phyloP scores from a whole-genome alignment of 1,284 basidiomycete species.

The Porphyrellus sp. region DNA sequence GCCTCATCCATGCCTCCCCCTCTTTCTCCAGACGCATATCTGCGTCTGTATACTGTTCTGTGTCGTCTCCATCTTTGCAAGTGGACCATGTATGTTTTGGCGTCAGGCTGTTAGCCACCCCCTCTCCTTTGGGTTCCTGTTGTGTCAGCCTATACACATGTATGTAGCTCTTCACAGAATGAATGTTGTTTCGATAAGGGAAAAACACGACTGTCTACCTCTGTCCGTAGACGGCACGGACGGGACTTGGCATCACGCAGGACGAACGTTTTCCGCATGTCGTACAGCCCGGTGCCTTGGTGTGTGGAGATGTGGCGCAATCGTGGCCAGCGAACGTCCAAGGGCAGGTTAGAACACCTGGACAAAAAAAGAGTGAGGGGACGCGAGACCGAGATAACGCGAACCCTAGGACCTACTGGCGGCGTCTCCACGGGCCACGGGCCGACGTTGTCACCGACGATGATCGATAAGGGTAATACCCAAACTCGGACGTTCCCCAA shows the following conservation, averaged over 20 bases:
- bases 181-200: background rate
- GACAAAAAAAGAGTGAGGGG: too few relatives aligned
- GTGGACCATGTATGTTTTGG: background rate
- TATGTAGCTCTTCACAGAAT: background rate
- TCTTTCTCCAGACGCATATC: background rate
- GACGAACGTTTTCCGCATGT: too few relatives aligned
- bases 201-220: background rate
- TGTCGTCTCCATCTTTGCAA: background rate
- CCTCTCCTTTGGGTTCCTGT: background rate
- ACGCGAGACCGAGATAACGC: too few relatives aligned
- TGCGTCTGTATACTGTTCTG: background rate
- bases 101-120: too few relatives aligned
- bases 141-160: background rate
- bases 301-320: background rate
- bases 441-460: too few relatives aligned
- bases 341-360: background rate
- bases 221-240: background rate
- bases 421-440: too few relatives aligned
- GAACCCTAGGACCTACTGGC: too few relatives aligned
- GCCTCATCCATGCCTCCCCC: background rate
- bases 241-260: background rate
- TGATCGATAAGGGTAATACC: too few relatives aligned
- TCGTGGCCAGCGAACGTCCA: background rate
- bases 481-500: too few relatives aligned
- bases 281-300: too few relatives aligned